Conservation (phyloP, 495 filamentous ascomycete genomes). For the Penicillium waksmanii region DNA sequence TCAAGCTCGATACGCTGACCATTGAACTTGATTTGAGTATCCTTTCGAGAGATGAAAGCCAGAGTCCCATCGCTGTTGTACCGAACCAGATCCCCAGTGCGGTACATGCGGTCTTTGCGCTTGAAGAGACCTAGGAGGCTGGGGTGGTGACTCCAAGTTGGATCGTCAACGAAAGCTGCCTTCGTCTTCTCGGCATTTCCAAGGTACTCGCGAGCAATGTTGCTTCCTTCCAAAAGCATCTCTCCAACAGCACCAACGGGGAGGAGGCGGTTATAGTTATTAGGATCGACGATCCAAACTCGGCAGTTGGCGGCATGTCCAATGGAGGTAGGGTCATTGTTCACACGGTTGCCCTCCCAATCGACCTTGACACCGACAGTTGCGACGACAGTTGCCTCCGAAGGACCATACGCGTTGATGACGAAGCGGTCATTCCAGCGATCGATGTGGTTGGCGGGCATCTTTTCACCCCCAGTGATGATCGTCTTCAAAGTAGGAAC, state of each 20-base stretch:
- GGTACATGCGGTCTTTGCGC: conserved; percentile 44
- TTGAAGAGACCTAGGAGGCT: conserved; percentile 31
- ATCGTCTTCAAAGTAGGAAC: conserved; percentile 55
- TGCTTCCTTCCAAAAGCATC: conserved; percentile 64
- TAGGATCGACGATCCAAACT: conserved; percentile 64
- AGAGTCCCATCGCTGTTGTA: conserved; percentile 59
- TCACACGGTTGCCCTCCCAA: conserved; percentile 46
- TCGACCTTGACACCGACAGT: conserved; percentile 45
- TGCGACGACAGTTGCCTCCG: conserved; percentile 54
- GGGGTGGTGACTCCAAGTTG: conserved; percentile 46
- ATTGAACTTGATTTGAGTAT: conserved; percentile 67
- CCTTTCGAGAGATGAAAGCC: conserved; percentile 59
- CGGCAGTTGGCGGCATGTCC: conserved; percentile 43
- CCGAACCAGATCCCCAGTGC: conserved; percentile 55
- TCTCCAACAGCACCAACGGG: conserved; percentile 68
- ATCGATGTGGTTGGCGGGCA: conserved; percentile 46
- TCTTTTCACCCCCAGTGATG: conserved; percentile 60
- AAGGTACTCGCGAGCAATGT: conserved; percentile 62
- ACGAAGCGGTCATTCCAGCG: conserved; percentile 48
- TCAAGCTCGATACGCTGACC: conserved; percentile 68
- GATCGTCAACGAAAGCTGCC: conserved; percentile 59
- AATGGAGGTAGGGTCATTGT: conserved; percentile 43
- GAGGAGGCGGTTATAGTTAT: conserved; percentile 57
- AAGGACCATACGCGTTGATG: conserved; percentile 60
- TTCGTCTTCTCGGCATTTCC: conserved; percentile 58